These are phyloP conservation scores for Rubroshorea leprosula DNA, from an alignment of 345 rosid genomes.

Conservation along the genomic window DNA sequence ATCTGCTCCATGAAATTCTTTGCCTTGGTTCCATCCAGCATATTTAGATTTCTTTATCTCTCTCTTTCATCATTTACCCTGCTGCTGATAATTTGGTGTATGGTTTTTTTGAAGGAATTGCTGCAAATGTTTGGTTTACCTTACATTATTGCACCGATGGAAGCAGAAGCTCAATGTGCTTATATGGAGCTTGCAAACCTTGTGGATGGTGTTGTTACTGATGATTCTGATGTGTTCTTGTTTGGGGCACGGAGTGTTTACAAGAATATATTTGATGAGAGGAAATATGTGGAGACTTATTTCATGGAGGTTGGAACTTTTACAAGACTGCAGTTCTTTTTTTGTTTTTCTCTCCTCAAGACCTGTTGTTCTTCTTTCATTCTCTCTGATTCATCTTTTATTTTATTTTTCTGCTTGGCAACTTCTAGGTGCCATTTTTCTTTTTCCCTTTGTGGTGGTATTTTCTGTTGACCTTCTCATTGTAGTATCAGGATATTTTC, in stretches of 20 bases:
- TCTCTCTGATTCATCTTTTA: background rate
- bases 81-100: constrained; percentile 1
- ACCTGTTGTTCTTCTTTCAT: background rate
- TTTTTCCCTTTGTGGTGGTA: background rate
- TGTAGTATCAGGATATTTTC: no score
- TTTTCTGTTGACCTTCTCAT: no score
- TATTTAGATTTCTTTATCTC: no score
- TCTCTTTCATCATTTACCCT: background rate
- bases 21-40: no score
- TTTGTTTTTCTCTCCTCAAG: background rate
- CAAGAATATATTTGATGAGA: constrained; percentile 95
- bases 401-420: background rate
- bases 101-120: constrained; percentile 53
- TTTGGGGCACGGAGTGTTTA: constrained; percentile 87
- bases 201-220: constrained; percentile 96
- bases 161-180: constrained; percentile 99
- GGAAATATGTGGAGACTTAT: constrained; percentile 96
- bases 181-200: constrained; percentile 75
- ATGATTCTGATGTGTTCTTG: constrained; percentile 91
- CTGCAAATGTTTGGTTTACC: constrained; percentile 98
- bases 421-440: no score
- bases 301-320: constrained; percentile 61
- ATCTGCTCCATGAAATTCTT: background rate
- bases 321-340: background rate
- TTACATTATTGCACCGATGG: constrained; percentile 95